phyloP scores from a whole-genome alignment of 345 rosid genomes.

The thale cress (Arabidopsis thaliana) region DNA sequence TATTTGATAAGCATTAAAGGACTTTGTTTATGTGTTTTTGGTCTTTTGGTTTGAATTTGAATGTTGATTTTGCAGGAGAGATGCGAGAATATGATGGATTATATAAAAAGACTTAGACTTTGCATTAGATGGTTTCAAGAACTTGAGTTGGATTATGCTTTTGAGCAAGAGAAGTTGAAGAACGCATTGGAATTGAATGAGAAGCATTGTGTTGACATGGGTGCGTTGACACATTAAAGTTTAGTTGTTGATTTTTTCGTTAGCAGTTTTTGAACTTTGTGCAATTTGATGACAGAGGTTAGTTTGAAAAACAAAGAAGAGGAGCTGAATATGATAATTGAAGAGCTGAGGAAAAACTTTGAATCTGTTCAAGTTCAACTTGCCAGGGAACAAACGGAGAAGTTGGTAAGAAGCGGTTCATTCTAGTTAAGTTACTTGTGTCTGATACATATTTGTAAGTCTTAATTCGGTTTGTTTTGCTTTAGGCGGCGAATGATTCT shows the following conservation, averaged over 20 bases:
- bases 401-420: conserved; percentile 58
- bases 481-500: conserved; percentile 77
- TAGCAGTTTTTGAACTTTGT: conserved; percentile 14
- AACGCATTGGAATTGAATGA: conserved; percentile 68
- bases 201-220: conserved; percentile 79
- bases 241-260: conserved; percentile 19
- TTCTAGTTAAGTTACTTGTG: conserved; percentile 7
- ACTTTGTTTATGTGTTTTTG: conserved; percentile 22
- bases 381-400: conserved; percentile 84
- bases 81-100: conserved; percentile 93
- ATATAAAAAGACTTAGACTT: conserved; percentile 86
- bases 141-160: conserved; percentile 78
- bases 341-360: conserved; percentile 81
- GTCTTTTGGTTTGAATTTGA: conserved; percentile 33
- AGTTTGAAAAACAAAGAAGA: conserved; percentile 79
- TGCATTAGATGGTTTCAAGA: conserved; percentile 99
- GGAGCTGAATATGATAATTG: conserved; percentile 86
- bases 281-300: conserved; percentile 60
- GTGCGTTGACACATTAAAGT: conserved; percentile 47
- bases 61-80: conserved; percentile 71
- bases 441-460: neutral
- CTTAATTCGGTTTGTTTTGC: conserved; percentile 27
- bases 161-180: conserved; percentile 81
- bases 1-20: conserved; percentile 38
- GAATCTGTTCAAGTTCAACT: conserved; percentile 77